phyloP scores from a whole-genome alignment of 106 monocot genomes.

The Iris macrosiphon region DNA sequence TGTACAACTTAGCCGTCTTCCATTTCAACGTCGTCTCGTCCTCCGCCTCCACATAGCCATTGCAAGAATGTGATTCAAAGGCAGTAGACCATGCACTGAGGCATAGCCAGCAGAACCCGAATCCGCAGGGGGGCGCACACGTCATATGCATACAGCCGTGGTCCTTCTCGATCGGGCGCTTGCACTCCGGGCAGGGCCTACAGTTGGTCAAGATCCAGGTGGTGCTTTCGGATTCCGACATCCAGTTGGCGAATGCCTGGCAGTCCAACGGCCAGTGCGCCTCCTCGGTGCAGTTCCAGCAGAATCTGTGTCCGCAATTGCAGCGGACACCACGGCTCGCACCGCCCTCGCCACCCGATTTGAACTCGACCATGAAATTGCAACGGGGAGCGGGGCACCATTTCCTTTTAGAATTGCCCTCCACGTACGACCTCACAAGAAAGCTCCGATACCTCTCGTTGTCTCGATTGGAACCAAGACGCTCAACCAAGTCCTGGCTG shows the following conservation, averaged over 20 bases:
- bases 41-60: too few species aligned
- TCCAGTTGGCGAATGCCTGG: background rate
- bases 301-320: background rate
- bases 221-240: background rate
- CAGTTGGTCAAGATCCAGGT: background rate
- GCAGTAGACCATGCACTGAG: background rate
- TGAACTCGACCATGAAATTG: background rate
- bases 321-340: background rate
- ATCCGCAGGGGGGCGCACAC: background rate
- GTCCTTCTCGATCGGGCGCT: background rate
- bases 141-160: constrained; percentile 8
- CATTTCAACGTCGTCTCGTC: background rate
- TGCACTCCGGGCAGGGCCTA: background rate
- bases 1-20: background rate
- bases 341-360: background rate
- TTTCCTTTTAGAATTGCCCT: background rate
- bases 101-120: constrained; percentile 8
- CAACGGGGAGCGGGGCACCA: constrained; percentile 3
- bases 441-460: background rate
- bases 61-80: background rate
- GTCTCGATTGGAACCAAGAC: background rate
- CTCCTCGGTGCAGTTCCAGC: constrained; percentile 7
- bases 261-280: constrained; percentile 4
- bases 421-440: background rate
- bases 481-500: background rate